Evolutionary conservation across 2,329 filamentous ascomycete species (phyloP), one percentile per base, ranked within the genome.

Genomic region (Calycina marina): DNA sequence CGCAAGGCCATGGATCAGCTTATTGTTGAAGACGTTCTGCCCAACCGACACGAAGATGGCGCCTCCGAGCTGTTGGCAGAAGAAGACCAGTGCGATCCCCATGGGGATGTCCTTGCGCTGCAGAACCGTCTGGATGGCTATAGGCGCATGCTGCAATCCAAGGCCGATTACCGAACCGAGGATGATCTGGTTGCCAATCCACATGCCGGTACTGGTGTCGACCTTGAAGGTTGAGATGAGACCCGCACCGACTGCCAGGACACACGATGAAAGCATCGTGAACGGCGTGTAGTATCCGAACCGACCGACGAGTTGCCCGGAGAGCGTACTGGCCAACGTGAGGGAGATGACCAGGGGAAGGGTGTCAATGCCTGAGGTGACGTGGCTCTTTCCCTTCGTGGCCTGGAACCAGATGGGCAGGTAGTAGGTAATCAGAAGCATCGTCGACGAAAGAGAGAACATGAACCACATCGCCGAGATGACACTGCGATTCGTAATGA

Each of bases 31-130:
- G 3, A 60, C 48, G 27, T 51, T 59, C 40, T 62, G 59, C 4
- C 57, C 60, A 17, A 60, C 56, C 4, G 59, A 59, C n/a, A 63
- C 54, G 39, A 63, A 63, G 6, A 63, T 41, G 2, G 61, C 58
- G n/a, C 59, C 61, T 4, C 59, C 59, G 1, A 64, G 50, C 11
- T 53, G 57, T 39, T 62, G 59, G n/a, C 53, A 49, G 3, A 56
- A 55, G 11, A 63, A 51, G 6, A 63, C 53, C 3, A 52, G 46
- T 1, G 59, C 54, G 2, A 56, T 61, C 27, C 59, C 61, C n/a
- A 61, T 54, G 0, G 60, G 50, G 4, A 63, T 44, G 27, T 63
- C 58, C 0, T 54, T 50, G 2, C 49, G 37, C 3, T 42, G 44
- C n/a, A 54, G 39, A 3, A 49, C 46, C 4, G 42, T 46, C 29